Conservation (phyloP, 352 stramenopile genomes). For the Phytophthora macrochlamydospora region DNA sequence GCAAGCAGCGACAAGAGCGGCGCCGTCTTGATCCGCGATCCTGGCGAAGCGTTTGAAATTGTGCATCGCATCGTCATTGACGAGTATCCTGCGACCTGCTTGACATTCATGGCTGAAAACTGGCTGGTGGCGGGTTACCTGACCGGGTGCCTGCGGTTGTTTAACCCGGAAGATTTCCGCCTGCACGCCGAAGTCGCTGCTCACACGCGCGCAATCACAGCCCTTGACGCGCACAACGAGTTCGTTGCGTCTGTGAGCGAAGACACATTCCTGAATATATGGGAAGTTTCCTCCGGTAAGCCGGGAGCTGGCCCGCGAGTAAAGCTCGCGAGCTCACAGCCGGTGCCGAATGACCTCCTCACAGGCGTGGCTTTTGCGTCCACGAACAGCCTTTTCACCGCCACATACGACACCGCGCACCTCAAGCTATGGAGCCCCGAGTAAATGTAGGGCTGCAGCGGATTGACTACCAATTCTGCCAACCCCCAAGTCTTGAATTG, state of each 20-base stretch:
- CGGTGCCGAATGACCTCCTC: slow-evolving; percentile 66
- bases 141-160: slow-evolving; percentile 64
- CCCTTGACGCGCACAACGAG: slow-evolving; percentile 55
- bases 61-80: slow-evolving; percentile 59
- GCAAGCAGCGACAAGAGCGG: slow-evolving; percentile 68
- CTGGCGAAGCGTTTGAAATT: slow-evolving; percentile 60
- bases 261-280: slow-evolving; percentile 84
- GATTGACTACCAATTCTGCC: neutral
- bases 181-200: slow-evolving; percentile 70
- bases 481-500: neutral
- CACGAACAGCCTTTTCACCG: slow-evolving; percentile 57
- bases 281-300: slow-evolving; percentile 46
- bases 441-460: slow-evolving; percentile 24
- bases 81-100: slow-evolving; percentile 48
- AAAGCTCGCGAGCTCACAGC: slow-evolving; percentile 66
- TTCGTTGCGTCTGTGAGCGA: slow-evolving; percentile 69
- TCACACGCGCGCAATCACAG: slow-evolving; percentile 72
- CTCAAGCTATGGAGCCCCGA: slow-evolving; percentile 75
- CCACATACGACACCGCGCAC: slow-evolving; percentile 68
- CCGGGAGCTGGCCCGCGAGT: slow-evolving; percentile 29
- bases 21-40: slow-evolving; percentile 59
- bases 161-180: slow-evolving; percentile 49
- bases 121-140: slow-evolving; percentile 67
- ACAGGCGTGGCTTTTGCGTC: slow-evolving; percentile 59
- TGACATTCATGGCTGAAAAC: slow-evolving; percentile 60